Percentiles rank a stretch among this genome's conserved stretches.
phyloP scores from a whole-genome alignment of 345 rosid species.

The Nephelium lappaceum region DNA sequence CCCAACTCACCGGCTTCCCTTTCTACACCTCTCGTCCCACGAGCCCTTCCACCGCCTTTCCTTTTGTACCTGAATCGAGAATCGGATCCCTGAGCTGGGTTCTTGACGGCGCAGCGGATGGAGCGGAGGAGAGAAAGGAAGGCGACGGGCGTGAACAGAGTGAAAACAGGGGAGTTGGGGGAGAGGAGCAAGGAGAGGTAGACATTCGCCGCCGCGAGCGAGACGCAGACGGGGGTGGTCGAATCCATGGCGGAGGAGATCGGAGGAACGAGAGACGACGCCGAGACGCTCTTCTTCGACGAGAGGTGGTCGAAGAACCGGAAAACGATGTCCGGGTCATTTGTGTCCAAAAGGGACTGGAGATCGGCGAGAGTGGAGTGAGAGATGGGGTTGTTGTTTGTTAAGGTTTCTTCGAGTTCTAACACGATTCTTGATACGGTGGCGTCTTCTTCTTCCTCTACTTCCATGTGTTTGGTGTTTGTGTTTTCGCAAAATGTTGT shows the following conservation, averaged over 20 bases:
- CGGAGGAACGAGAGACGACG: conserved; percentile 51
- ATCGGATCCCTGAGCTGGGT: conserved; percentile 15
- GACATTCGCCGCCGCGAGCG: conserved; percentile 57
- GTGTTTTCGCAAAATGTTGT: not conserved
- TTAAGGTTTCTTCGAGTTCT: conserved; percentile 35
- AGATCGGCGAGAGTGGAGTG: conserved; percentile 55
- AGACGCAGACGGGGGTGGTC: conserved; percentile 34
- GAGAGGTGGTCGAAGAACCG: conserved; percentile 58
- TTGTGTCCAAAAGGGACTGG: conserved; percentile 45
- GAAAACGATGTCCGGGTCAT: conserved; percentile 47
- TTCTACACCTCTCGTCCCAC: conserved; percentile 19
- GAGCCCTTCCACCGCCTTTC: conserved; percentile 23
- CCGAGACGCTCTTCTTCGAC: conserved; percentile 33
- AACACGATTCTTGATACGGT: conserved; percentile 28
- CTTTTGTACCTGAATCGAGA: conserved; percentile 5
- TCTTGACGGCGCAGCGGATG: conserved; percentile 65
- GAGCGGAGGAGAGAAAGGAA: conserved; percentile 76
- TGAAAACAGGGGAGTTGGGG: conserved; percentile 70
- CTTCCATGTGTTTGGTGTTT: not conserved
- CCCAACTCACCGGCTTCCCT: conserved; percentile 24
- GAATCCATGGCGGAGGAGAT: conserved; percentile 72
- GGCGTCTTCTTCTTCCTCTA: conserved; percentile 28
- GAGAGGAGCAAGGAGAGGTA: conserved; percentile 67
- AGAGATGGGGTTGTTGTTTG: conserved; percentile 29
- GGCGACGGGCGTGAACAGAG: conserved; percentile 75